Percentiles rank a stretch among this genome's conserved stretches.
Conservation (phyloP, 495 filamentous ascomycete species). For the Venustampulla echinocandica region DNA sequence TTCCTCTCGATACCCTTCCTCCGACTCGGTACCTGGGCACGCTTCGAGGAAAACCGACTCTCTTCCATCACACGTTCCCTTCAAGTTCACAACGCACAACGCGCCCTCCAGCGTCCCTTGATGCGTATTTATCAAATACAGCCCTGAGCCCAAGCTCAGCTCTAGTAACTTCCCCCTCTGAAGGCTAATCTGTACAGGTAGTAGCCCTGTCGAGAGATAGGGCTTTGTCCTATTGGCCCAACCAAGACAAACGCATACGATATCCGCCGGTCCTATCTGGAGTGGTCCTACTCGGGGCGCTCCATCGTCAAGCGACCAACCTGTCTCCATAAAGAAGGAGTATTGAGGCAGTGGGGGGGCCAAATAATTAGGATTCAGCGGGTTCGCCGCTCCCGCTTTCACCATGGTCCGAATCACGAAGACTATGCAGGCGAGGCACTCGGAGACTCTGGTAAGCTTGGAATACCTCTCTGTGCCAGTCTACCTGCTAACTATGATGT, state of each 20-base stretch:
- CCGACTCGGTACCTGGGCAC: slow-evolving; percentile 7
- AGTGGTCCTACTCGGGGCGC: slow-evolving; percentile 20
- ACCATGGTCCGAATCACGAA: slow-evolving; percentile 97
- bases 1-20: slow-evolving; percentile 24
- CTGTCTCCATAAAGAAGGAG: slow-evolving; percentile 18
- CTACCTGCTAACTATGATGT: slow-evolving; percentile 6
- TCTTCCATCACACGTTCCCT: background rate
- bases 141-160: too few relatives aligned
- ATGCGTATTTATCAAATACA: background rate
- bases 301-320: slow-evolving; percentile 15
- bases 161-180: too few relatives aligned
- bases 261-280: slow-evolving; percentile 5
- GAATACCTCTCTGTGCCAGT: background rate
- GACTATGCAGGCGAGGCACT: slow-evolving; percentile 82
- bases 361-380: slow-evolving; percentile 26
- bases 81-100: slow-evolving; percentile 1
- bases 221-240: background rate
- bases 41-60: too few relatives aligned
- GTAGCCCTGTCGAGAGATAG: background rate
- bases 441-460: slow-evolving; percentile 78
- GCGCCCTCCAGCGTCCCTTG: background rate
- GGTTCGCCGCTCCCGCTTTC: slow-evolving; percentile 43
- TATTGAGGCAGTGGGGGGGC: slow-evolving; percentile 21
- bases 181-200: slow-evolving; percentile 5
- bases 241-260: slow-evolving; percentile 7